A percentile compares a stretch with the other conserved stretches of the same genome.
Evolutionary conservation across 2,329 filamentous ascomycete species (phyloP).

Genomic region (Exophiala phaeomuriformis): DNA sequence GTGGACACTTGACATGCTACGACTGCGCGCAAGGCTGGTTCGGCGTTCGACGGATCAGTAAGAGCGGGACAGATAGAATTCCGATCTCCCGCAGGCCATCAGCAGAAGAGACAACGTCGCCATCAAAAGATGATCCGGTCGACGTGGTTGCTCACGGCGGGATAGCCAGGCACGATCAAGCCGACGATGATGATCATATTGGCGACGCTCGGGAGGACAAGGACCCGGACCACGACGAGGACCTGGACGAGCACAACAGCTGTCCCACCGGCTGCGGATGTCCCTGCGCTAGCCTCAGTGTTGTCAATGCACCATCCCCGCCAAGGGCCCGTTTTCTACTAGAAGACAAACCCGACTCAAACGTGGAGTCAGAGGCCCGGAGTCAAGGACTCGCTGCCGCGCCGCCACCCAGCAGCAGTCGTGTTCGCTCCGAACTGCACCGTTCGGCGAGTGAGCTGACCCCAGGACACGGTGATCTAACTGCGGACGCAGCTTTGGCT

Average conservation of each 20-base stretch:
- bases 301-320: constrained; percentile 32
- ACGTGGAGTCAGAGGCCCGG: neutral
- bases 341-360: neutral
- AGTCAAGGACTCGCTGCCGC: neutral
- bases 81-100: constrained; percentile 9
- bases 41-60: constrained; percentile 16
- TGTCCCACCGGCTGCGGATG: constrained; percentile 46
- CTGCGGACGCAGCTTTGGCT: constrained; percentile 15
- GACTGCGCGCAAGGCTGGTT: constrained; percentile 41
- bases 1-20: constrained; percentile 43
- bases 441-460: constrained; percentile 12
- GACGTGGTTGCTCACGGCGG: constrained; percentile 1
- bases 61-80: neutral
- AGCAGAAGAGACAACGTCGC: constrained; percentile 20
- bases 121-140: constrained; percentile 4
- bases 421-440: constrained; percentile 2
- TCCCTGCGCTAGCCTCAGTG: constrained; percentile 36
- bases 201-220: neutral
- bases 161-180: neutral
- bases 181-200: too few relatives aligned
- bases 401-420: constrained; percentile 4
- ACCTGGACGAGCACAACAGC: constrained; percentile 12
- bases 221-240: constrained; percentile 17
- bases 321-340: neutral
- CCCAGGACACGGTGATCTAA: constrained; percentile 1